phyloP scores from a whole-genome alignment of 257 asterid genomes.

The Solanum pimpinellifolium region DNA sequence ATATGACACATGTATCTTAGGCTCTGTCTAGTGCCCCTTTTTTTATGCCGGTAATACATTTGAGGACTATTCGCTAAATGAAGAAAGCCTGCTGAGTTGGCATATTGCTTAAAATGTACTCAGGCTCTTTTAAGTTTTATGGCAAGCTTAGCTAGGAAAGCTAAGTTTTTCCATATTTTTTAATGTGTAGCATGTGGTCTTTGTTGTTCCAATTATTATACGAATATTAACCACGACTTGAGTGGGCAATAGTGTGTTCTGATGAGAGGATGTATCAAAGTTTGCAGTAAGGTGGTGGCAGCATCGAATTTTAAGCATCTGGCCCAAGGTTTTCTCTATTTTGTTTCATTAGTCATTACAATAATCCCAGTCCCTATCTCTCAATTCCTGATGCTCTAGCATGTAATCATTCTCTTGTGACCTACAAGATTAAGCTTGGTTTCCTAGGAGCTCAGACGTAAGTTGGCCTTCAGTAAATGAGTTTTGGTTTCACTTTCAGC shows the following conservation, averaged over 20 bases:
- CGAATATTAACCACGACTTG: not conserved
- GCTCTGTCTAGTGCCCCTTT: slow-evolving; percentile 37
- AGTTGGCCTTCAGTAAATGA: not conserved
- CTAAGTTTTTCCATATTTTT: not conserved
- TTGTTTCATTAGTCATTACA: not conserved
- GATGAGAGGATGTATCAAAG: not conserved
- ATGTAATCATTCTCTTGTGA: not conserved
- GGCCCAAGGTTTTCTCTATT: not conserved
- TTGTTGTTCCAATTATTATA: not conserved
- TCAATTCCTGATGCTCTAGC: not conserved
- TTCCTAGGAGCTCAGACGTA: not conserved
- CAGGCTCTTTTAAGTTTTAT: slow-evolving; percentile 7
- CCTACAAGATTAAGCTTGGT: not conserved
- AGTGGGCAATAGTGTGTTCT: not conserved
- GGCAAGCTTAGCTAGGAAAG: not conserved
- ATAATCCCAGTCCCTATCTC: not conserved
- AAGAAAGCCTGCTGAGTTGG: not conserved
- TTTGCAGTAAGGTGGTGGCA: not conserved
- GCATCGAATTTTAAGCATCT: not conserved
- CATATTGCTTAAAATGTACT: not conserved
- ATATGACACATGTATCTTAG: slow-evolving; percentile 23
- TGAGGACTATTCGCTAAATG: slow-evolving; percentile 5
- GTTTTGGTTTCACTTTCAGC: not conserved
- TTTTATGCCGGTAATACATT: slow-evolving; percentile 31
- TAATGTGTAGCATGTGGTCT: not conserved